phyloP scores from a whole-genome alignment of 2,329 filamentous ascomycete genomes.

The Stachybotrys elegans region DNA sequence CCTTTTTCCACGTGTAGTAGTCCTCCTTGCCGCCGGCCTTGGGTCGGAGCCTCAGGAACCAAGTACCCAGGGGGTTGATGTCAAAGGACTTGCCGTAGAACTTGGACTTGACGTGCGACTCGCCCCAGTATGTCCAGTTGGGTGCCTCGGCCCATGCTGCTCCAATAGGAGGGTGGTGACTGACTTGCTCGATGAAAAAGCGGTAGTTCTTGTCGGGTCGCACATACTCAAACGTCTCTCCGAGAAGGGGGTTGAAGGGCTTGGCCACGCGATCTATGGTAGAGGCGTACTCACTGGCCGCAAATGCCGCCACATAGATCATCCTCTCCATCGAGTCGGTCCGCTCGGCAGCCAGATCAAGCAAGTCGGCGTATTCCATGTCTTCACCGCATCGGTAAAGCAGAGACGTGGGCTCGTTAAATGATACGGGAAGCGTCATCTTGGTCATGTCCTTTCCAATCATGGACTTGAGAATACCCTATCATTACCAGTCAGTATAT shows the following conservation, averaged over 20 bases:
- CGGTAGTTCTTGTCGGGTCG: conserved; percentile 95
- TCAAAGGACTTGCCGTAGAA: conserved; percentile 98
- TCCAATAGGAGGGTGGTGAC: conserved; percentile 91
- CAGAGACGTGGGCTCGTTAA: conserved; percentile 96
- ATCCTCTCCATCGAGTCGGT: conserved; percentile 85
- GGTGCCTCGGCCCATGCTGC: conserved; percentile 89
- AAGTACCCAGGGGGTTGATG: conserved; percentile 91
- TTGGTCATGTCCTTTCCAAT: conserved; percentile 99
- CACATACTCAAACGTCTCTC: conserved; percentile 95
- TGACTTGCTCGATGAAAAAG: conserved; percentile 98
- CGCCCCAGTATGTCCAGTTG: conserved; percentile 96
- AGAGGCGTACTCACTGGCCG: conserved; percentile 92
- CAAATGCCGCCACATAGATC: conserved; percentile 92
- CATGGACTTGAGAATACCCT: conserved; percentile 98
- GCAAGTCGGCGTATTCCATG: conserved; percentile 93
- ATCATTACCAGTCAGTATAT: conserved; percentile 14
- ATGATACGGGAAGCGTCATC: conserved; percentile 97
- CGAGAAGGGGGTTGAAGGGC: conserved; percentile 93
- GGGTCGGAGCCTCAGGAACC: conserved; percentile 86
- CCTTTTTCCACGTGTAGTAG: conserved; percentile 98
- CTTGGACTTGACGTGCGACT: conserved; percentile 91
- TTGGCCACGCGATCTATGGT: conserved; percentile 96
- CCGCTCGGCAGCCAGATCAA: conserved; percentile 83
- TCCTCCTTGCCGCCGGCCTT: conserved; percentile 72
- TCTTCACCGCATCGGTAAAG: conserved; percentile 94